Base-by-base conservation (phyloP, 164 flowering plant species). In the Dillenia suffruticosa region DNA sequence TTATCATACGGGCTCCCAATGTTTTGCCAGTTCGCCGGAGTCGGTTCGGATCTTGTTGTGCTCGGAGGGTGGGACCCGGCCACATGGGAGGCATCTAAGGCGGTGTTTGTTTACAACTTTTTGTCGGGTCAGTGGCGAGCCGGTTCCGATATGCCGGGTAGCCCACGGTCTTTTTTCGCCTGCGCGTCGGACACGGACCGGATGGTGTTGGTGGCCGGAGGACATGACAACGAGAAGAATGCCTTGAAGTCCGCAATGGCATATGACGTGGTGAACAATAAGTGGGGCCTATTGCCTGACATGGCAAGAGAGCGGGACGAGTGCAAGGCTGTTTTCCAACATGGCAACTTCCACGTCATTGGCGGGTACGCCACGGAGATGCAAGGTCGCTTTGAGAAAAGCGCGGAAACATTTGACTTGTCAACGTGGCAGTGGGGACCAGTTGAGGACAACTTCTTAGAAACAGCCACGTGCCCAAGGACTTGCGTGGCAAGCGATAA, bases 251-350 rank as follows among this genome's bases (percentile, higher is more conserved):
- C 90, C 0, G 84, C 80, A 1, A 6, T 84, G 68, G 70, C 70
- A 24, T 90, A 88, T 64, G 83, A 88, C 68, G 83, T 88, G 79
- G 74, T 63, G 0, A 54, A 47, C 2, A 81, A 84, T 13, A 58
- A 59, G 78, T 90, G 96, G 96, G 48, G 11, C 53, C 45, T 16
- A 2, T 44, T 88, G 46, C 80, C 84, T 12, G 94, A 86, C 74
- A 90, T 90, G 96, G 80, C 73, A 4, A 64, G 24, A 1, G 81
- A 79, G 57, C 73, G 96, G 1, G 96, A 90, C 57, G 96, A 90
- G 57, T 81, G 90, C 51, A 81, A 74, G 40, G 90, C 73, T 0
- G 44, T 82, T 0, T 79, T 79, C 76, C 78, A 57, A 15, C 57
- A 63, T 62, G 92, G 92, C 71, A 76, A 66, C 63, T 68, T 86